Conservation (phyloP, 305 asterid species). For the Striga hermonthica region DNA sequence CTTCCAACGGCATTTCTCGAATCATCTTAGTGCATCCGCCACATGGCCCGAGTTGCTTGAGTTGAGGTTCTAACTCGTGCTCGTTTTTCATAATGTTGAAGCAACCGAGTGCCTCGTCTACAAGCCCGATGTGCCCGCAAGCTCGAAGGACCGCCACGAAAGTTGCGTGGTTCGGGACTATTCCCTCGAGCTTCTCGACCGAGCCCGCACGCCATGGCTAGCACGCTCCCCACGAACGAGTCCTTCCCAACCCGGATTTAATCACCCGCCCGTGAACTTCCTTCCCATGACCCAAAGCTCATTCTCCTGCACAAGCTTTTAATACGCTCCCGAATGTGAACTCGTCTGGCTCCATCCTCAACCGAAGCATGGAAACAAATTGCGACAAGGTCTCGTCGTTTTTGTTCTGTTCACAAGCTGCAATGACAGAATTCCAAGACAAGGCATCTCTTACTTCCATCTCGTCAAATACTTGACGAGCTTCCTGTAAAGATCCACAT, state of each 20-base stretch:
- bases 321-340: conserved; percentile 83
- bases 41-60: conserved; percentile 78
- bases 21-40: conserved; percentile 84
- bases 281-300: conserved; percentile 53
- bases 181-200: conserved; percentile 65
- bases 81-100: conserved; percentile 54
- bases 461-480: conserved; percentile 56
- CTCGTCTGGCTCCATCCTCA: conserved; percentile 76
- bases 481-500: conserved; percentile 67
- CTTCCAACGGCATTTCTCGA: conserved; percentile 72
- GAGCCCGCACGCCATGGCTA: conserved; percentile 69
- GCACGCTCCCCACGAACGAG: conserved; percentile 73
- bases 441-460: conserved; percentile 82
- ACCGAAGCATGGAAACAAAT: conserved; percentile 57
- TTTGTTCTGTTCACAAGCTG: conserved; percentile 83
- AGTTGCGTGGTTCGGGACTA: conserved; percentile 76
- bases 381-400: conserved; percentile 46
- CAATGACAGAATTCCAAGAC: conserved; percentile 85
- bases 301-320: conserved; percentile 79
- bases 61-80: conserved; percentile 60
- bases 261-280: conserved; percentile 67
- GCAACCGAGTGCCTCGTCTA: conserved; percentile 54
- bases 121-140: conserved; percentile 78
- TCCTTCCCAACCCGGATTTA: conserved; percentile 71
- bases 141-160: conserved; percentile 94